Evolutionary conservation across 1,139 yeast species (phyloP).

Genomic region (Scheffersomyces lignicola): DNA sequence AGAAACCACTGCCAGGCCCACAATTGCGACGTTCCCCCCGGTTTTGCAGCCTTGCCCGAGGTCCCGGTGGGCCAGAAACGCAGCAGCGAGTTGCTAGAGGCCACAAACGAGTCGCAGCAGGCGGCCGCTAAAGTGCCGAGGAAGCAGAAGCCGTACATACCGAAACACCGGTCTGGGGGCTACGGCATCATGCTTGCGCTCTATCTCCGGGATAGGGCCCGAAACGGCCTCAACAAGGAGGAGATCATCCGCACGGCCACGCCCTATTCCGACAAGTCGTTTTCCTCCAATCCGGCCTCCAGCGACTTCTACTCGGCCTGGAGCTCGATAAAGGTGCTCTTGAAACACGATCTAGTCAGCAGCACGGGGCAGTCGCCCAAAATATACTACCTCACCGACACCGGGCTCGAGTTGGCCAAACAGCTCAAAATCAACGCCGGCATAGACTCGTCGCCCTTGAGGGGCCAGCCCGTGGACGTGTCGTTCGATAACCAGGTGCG

Average conservation of each 20-base stretch:
- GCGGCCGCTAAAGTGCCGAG: conserved; percentile 8
- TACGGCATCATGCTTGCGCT: conserved; percentile 78
- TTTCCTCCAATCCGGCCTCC: conserved; percentile 61
- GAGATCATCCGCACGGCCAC: conserved; percentile 59
- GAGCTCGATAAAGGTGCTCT: conserved; percentile 66
- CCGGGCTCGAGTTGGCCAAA: conserved; percentile 65
- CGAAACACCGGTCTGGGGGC: conserved; percentile 79
- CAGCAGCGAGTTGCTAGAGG: conserved; percentile 3
- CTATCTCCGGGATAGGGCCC: conserved; percentile 48
- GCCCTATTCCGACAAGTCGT: conserved; percentile 64
- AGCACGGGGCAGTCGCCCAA: conserved; percentile 58
- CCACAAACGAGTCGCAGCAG: not conserved
- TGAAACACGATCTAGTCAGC: conserved; percentile 61
- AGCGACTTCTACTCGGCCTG: conserved; percentile 76
- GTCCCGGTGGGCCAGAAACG: conserved; percentile 6
- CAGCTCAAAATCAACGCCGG: conserved; percentile 52
- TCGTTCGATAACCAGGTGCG: conserved; percentile 39
- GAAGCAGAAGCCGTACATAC: conserved; percentile 55
- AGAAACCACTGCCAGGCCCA: conserved; percentile 46
- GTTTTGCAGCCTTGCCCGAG: conserved; percentile 19
- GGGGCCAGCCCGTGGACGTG: conserved; percentile 16
- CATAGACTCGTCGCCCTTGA: conserved; percentile 26
- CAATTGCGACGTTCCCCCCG: conserved; percentile 39
- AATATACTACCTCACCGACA: conserved; percentile 67
- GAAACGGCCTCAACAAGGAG: conserved; percentile 58